Conservation (phyloP, 305 asterid genomes). For the Fraxinus baroniana region DNA sequence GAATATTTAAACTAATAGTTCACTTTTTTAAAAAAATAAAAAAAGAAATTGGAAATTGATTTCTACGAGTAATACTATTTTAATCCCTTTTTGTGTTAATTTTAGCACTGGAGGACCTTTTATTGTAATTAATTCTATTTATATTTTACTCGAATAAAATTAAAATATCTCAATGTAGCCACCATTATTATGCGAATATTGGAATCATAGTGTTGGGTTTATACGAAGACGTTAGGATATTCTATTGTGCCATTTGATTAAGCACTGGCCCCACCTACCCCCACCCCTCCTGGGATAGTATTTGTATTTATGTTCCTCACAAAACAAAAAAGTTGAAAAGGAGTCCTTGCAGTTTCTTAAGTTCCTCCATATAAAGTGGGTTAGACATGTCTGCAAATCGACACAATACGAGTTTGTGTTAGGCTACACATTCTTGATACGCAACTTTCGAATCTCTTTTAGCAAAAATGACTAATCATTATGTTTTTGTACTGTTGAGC, state of each 20-base stretch:
- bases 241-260: constrained; percentile 12
- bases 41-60: no score
- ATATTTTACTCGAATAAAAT: constrained; percentile 3
- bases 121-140: neutral
- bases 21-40: no score
- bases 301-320: neutral
- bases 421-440: neutral
- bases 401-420: neutral
- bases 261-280: neutral
- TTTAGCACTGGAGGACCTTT: neutral
- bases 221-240: constrained; percentile 34
- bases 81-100: neutral
- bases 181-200: constrained; percentile 24
- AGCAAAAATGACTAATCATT: neutral
- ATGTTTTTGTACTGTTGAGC: neutral
- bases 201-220: constrained; percentile 21
- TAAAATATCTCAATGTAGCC: constrained; percentile 18
- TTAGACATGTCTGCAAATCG: neutral
- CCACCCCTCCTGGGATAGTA: neutral
- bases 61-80: neutral
- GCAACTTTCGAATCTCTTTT: no score
- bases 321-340: neutral
- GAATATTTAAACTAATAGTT: no score
- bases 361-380: neutral
- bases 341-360: neutral